phyloP scores from a whole-genome alignment of 2,329 filamentous ascomycete genomes.

The Plenodomus biglobosus region DNA sequence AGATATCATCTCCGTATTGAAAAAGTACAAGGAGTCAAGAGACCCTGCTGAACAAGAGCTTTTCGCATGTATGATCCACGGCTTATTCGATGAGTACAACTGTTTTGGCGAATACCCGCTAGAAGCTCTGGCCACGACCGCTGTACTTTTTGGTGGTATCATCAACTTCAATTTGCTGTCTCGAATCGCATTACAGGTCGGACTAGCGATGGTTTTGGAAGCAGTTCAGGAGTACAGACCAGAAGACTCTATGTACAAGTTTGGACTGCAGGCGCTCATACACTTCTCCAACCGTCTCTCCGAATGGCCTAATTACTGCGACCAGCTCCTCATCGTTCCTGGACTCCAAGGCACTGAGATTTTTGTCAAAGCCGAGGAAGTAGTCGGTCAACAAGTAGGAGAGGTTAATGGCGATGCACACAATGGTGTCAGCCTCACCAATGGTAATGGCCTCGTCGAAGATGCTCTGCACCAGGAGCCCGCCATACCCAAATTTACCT shows the following conservation, averaged over 20 bases:
- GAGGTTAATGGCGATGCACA: conserved; percentile 54
- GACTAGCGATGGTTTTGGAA: conserved; percentile 97
- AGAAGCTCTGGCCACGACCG: conserved; percentile 93
- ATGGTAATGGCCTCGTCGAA: conserved; percentile 68
- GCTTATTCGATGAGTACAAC: conserved; percentile 93
- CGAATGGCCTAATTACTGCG: conserved; percentile 96
- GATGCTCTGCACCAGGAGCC: conserved; percentile 62
- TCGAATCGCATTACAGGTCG: conserved; percentile 86
- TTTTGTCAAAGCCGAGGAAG: conserved; percentile 78
- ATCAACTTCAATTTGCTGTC: conserved; percentile 92
- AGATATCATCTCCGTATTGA: conserved; percentile 80
- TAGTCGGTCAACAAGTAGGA: conserved; percentile 67
- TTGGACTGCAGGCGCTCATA: conserved; percentile 90
- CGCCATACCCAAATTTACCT: conserved; percentile 70
- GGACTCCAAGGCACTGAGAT: conserved; percentile 83
- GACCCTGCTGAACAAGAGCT: conserved; percentile 87
- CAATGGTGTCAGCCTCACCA: conserved; percentile 60
- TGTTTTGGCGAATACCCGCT: conserved; percentile 95
- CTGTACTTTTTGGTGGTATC: conserved; percentile 93
- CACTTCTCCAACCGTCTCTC: conserved; percentile 79
- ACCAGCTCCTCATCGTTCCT: conserved; percentile 77
- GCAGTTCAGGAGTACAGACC: conserved; percentile 82
- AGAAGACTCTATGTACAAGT: conserved; percentile 95
- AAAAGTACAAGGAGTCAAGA: conserved; percentile 83
- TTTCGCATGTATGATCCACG: conserved; percentile 98